Evolutionary conservation across 257 asterid genomes (phyloP), one percentile per base, ranked within the genome.

Genomic region (Salvia splendens): DNA sequence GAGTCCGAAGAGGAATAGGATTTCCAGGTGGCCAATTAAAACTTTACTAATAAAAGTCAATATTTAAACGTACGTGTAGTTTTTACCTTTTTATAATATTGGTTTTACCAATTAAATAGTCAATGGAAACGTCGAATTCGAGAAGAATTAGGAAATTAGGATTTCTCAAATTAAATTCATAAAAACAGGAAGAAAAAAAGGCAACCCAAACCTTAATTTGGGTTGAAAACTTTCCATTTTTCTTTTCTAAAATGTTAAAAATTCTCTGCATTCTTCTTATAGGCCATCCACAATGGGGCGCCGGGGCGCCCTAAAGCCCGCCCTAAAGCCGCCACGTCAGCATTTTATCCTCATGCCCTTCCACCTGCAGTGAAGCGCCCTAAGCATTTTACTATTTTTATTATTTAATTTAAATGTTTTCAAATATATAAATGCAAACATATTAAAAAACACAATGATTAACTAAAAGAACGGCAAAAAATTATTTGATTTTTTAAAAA

Each of bases 1-100:
- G 35, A 54, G 61, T 16, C 65, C 65, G 20, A 59, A 3, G 40
- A 16, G 65, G 65, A 59, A 59, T 36, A 14, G 65, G 33, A 38
- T 36, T 38, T 15, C 48, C 40, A 59, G 33, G 8, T 8, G 32
- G 50, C 0, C 30, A 16, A 14, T 17, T 16, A 38, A 16, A 33
- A 12, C 3, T n/a, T 35, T n/a, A 5, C 42, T 38, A 38, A 38
- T 38, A 38, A 38, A 48, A 49, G 16, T 12, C 8, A n/a, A 12
- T 16, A 3, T 51, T 50, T 50, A 16, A 51, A 9, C 58, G 28
- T 17, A n/a, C 9, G 3, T 54, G 41, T 14, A 10, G 4, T 4
- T 30, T 55, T 28, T 28, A 10, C 14, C n/a, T 12, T 55, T 30
- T 8, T n/a, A 33, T 1, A 33, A 33, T 33, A 33, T 24, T 24